These are phyloP conservation scores for Scleroderma citrinum DNA, from an alignment of 768 basidiomycete species.

Conservation along the genomic window DNA sequence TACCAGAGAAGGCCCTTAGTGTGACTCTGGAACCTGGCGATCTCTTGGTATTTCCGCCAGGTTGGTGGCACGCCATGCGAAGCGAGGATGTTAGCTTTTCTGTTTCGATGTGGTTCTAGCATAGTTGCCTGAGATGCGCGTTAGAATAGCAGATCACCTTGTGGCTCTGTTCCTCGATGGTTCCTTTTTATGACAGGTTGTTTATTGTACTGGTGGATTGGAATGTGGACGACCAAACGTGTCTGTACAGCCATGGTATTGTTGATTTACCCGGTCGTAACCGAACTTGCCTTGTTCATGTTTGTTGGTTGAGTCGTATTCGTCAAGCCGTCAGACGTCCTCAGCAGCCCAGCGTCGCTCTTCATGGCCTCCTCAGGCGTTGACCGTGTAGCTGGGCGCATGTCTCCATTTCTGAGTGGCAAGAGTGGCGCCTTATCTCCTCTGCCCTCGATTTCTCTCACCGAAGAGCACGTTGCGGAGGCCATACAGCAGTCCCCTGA, in stretches of 20 bases:
- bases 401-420: constrained; percentile 21
- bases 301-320: constrained; percentile 15
- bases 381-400: constrained; percentile 24
- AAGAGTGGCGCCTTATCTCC: constrained; percentile 25
- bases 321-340: constrained; percentile 10
- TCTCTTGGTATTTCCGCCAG: constrained; percentile 81
- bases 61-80: constrained; percentile 94
- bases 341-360: constrained; percentile 12
- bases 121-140: too few relatives aligned
- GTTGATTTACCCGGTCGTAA: constrained; percentile 11
- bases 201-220: too few relatives aligned
- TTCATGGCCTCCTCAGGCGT: constrained; percentile 27
- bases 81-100: constrained; percentile 80
- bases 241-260: too few relatives aligned
- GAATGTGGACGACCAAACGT: too few relatives aligned
- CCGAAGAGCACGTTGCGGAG: constrained; percentile 53
- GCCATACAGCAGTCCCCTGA: constrained; percentile 66
- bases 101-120: constrained; percentile 86
- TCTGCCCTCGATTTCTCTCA: constrained; percentile 39
- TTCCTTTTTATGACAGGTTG: too few relatives aligned
- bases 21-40: constrained; percentile 77
- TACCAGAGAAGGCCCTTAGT: constrained; percentile 53
- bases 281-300: constrained; percentile 18
- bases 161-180: neutral
- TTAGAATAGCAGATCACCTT: too few relatives aligned